Percentiles rank a stretch among this genome's conserved stretches.
phyloP scores from a whole-genome alignment of 2,329 filamentous ascomycete genomes.

The Pyrenochaeta sp. region DNA sequence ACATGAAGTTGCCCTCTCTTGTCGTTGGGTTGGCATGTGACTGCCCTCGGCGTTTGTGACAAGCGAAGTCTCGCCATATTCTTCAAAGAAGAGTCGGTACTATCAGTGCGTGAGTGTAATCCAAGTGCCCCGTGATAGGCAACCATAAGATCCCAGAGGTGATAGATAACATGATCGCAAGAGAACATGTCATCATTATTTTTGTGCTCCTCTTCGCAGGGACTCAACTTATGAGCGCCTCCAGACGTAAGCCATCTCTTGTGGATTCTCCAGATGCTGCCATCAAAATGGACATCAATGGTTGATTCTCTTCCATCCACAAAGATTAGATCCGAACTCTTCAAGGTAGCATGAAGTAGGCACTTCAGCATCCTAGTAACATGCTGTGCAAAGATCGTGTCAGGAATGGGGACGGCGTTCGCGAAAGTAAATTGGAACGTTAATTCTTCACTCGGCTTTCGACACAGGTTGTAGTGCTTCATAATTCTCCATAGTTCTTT shows the following conservation, averaged over 20 bases:
- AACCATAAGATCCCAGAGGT: constrained; percentile 14
- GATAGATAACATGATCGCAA: constrained; percentile 15
- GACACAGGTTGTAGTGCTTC: neutral
- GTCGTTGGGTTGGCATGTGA: neutral
- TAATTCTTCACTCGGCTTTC: constrained; percentile 4
- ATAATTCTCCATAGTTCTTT: constrained; percentile 6
- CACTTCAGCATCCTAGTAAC: neutral
- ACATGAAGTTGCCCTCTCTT: neutral
- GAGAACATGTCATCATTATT: constrained; percentile 4
- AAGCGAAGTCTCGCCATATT: neutral
- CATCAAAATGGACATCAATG: no score
- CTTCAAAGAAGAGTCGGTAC: neutral
- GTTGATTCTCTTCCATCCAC: neutral
- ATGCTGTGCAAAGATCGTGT: neutral
- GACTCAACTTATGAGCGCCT: constrained; percentile 4
- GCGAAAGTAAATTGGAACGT: constrained; percentile 3
- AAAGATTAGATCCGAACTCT: neutral
- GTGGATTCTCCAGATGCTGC: constrained; percentile 8
- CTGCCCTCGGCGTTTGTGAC: neutral
- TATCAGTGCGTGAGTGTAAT: neutral
- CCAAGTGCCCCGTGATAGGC: constrained; percentile 1
- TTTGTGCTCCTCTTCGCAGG: constrained; percentile 2
- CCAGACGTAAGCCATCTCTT: constrained; percentile 11
- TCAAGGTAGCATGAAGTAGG: neutral
- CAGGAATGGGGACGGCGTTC: neutral